phyloP scores from a whole-genome alignment of 768 basidiomycete genomes.

The Naganishia antarctica region DNA sequence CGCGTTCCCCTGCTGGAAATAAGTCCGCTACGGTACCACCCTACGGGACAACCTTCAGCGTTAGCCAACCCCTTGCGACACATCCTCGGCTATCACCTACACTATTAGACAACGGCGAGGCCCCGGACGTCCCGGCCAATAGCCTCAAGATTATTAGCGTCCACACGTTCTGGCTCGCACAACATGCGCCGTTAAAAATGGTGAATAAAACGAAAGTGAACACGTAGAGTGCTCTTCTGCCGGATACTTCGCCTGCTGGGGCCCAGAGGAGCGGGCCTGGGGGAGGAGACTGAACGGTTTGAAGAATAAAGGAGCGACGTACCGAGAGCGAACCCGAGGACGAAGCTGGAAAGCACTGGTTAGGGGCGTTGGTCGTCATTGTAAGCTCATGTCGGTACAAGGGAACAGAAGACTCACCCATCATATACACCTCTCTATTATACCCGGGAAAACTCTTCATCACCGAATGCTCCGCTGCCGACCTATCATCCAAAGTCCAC shows the following conservation, averaged over 20 bases:
- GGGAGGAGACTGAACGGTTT: neutral
- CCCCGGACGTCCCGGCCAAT: constrained; percentile 41
- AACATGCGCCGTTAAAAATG: constrained; percentile 46
- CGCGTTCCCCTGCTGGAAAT: constrained; percentile 42
- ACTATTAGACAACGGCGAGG: constrained; percentile 38
- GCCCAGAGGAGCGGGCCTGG: constrained; percentile 27
- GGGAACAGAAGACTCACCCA: constrained; percentile 17
- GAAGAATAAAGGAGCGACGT: constrained; percentile 40
- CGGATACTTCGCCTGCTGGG: constrained; percentile 43
- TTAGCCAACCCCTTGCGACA: neutral
- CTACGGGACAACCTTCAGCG: constrained; percentile 15
- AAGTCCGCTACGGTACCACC: constrained; percentile 39
- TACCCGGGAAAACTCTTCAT: constrained; percentile 27
- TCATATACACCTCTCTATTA: constrained; percentile 27
- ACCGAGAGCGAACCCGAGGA: constrained; percentile 44
- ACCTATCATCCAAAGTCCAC: constrained; percentile 2
- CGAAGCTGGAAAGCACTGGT: constrained; percentile 30
- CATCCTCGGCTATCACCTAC: neutral
- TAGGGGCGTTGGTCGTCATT: no score
- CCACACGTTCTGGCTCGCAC: constrained; percentile 39
- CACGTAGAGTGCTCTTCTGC: constrained; percentile 39
- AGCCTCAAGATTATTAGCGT: constrained; percentile 41
- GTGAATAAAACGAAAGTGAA: constrained; percentile 38
- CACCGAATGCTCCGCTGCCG: constrained; percentile 24
- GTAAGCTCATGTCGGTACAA: neutral